Base-by-base conservation (phyloP, 208 protist genomes). In the Leishmania tropica region DNA sequence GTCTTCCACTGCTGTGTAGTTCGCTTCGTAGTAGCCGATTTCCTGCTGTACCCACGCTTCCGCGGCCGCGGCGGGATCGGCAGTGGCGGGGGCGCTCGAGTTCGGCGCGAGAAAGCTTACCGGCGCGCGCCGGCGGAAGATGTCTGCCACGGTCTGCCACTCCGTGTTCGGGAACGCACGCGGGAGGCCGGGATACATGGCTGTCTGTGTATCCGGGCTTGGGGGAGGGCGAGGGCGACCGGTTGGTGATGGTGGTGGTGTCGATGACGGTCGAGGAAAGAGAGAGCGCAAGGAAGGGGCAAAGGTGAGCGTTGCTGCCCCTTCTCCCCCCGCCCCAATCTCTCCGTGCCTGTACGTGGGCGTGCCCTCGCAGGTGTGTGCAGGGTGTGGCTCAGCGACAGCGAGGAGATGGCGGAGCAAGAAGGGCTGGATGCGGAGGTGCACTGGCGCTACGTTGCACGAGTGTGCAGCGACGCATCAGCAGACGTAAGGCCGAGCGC, bases 31-130 rank as follows among this genome's bases (percentile, higher is more conserved):
- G 75, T 95, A 89, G 60, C 85, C 70, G 31, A 98, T 82, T 81
- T 97, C 92, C 58, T 88, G 85, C 84, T 95, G 90, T 47, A 97
- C 90, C 93, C 93, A 95, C 70, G 76, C 47, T 80, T 97, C 95
- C 19, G 89, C 91, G 2, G 88, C 71, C 10, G 82, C 77, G 40
- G 73, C 73, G 0, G 79, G 15, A 56, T 84, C 76, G 70, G 62
- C 42, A n/a, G 15, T 65, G 42, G 72, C 37, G 1, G 42, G 35
- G n/a, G 48, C 42, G 31, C 21, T 76, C 6, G 67, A 71, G 51
- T 75, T 81, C 19, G 68, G 68, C 15, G 62, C 42, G 47, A 73
- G 31, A 42, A 75, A 74, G 67, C 79, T 47, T 74, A 47, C 85
- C 6, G 78, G 70, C 60, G 62, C 79, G 65, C 85, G 64, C n/a